phyloP scores from a whole-genome alignment of 257 asterid genomes.

The Echium plantagineum region DNA sequence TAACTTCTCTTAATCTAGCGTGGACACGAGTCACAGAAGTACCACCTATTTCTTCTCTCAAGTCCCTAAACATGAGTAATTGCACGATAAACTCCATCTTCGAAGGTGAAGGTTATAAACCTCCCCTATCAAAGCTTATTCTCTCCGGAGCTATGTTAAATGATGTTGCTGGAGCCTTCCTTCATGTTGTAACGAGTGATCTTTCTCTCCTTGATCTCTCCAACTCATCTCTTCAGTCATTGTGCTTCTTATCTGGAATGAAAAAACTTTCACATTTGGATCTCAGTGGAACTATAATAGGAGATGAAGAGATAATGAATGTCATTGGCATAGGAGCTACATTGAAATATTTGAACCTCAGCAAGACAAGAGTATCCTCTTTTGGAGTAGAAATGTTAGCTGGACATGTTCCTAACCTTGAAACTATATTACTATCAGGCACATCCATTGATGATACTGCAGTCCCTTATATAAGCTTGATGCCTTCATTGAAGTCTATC shows the following conservation, averaged over 20 bases:
- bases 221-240: slow-evolving; percentile 38
- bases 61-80: slow-evolving; percentile 72
- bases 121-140: slow-evolving; percentile 41
- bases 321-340: slow-evolving; percentile 42
- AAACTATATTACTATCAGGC: slow-evolving; percentile 50
- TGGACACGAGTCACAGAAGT: slow-evolving; percentile 72
- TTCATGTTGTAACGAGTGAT: slow-evolving; percentile 33
- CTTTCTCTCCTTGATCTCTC: slow-evolving; percentile 55
- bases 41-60: slow-evolving; percentile 50
- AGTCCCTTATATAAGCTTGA: slow-evolving; percentile 47
- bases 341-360: slow-evolving; percentile 55
- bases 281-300: slow-evolving; percentile 42
- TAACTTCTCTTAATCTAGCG: slow-evolving; percentile 61
- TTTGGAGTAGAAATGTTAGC: slow-evolving; percentile 56
- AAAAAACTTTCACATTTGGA: slow-evolving; percentile 47
- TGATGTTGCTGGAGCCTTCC: slow-evolving; percentile 38
- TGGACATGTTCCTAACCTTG: slow-evolving; percentile 66
- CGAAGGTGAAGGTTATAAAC: slow-evolving; percentile 38
- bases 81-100: slow-evolving; percentile 55
- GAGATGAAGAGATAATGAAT: slow-evolving; percentile 44
- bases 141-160: slow-evolving; percentile 48
- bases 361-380: slow-evolving; percentile 54
- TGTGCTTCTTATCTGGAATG: slow-evolving; percentile 45
- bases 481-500: slow-evolving; percentile 55
- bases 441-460: slow-evolving; percentile 54